phyloP scores from a whole-genome alignment of 1,284 basidiomycete species.

The Coniferiporia weirii region DNA sequence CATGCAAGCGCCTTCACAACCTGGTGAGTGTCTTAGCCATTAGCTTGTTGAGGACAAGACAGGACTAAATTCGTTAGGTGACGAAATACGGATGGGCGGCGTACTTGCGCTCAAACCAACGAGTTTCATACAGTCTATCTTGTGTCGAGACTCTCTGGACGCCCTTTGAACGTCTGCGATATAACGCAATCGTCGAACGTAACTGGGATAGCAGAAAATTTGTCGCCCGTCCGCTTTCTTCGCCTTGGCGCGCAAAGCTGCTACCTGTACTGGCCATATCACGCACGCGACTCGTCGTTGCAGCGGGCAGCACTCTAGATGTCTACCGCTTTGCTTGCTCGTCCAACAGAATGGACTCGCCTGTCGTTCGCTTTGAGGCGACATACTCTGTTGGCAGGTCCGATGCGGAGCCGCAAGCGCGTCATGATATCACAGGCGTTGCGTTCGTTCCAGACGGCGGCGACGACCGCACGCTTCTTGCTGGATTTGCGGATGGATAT shows the following conservation, averaged over 20 bases:
- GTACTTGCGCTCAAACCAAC: conserved; percentile 44
- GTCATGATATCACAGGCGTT: conserved; percentile 49
- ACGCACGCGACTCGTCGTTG: conserved; percentile 52
- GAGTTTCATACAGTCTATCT: conserved; percentile 49
- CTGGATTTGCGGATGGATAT: conserved; percentile 58
- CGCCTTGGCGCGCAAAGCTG: conserved; percentile 52
- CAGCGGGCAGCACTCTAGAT: conserved; percentile 53
- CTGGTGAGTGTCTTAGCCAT: conserved; percentile 5
- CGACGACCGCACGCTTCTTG: conserved; percentile 44
- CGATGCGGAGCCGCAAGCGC: conserved; percentile 30
- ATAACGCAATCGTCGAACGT: conserved; percentile 48
- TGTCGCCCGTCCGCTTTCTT: conserved; percentile 62
- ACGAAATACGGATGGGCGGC: conserved; percentile 54
- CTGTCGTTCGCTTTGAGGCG: conserved; percentile 47
- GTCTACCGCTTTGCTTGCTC: conserved; percentile 49
- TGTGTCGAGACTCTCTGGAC: conserved; percentile 44
- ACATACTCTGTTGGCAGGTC: conserved; percentile 34
- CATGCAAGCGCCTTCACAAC: conserved; percentile 10
- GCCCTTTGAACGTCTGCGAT: conserved; percentile 41
- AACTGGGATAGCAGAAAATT: conserved; percentile 52
- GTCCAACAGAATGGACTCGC: conserved; percentile 28
- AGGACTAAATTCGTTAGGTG: conserved; percentile 38
- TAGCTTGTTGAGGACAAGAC: not conserved
- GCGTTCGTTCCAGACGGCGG: conserved; percentile 45
- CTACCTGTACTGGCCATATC: conserved; percentile 59